Evolutionary conservation across 1,284 basidiomycete species (phyloP), one percentile per base, ranked within the genome.

Genomic region (Exobasidium cylindrosporum): DNA sequence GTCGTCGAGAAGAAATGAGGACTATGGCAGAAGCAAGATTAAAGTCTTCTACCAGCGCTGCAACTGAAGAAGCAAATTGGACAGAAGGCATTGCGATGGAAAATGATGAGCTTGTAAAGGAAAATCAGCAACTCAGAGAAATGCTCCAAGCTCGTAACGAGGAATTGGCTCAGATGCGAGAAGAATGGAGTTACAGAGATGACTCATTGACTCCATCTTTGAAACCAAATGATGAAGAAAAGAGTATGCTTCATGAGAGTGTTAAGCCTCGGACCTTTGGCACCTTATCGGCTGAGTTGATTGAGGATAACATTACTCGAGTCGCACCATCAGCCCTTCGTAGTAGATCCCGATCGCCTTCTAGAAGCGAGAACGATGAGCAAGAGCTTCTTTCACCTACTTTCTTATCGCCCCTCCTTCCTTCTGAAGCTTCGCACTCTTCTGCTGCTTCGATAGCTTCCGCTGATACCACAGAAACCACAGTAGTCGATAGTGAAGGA

Each of bases 131-230:
- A 46, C 65, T 72, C 11, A 61, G 57, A 26, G 55, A 28, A 17
- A 58, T 72, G 11, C 66, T 76, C 44, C 66, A 75, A 29, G 64
- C 64, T n/a, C 61, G 62, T 54, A 72, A 70, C 49, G 73, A 75
- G 50, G 73, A 75, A 63, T 50, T 73, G 17, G 66, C 67, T 6
- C 43, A 60, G 0, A 47, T 74, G 6, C 68, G 70, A n/a, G 66
- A 62, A 49, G 60, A 63, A 1, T 30, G 24, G 28, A 29, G 32
- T 29, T 35, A 57, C 17, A 43, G 35, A 17, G 44, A 57, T 43
- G 56, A 52, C 23, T 35, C 3, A 13, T 13, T 24, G 13, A 14
- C 26, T 13, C 31, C 54, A 14, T 35, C 54, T n/a, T 13, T 28
- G 4, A 29, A 35, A n/a, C n/a, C n/a, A n/a, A n/a, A n/a, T n/a